These are phyloP conservation scores for Tetrastigma voinierianum DNA, from an alignment of 164 flowering plant species.

Conservation along the genomic window DNA sequence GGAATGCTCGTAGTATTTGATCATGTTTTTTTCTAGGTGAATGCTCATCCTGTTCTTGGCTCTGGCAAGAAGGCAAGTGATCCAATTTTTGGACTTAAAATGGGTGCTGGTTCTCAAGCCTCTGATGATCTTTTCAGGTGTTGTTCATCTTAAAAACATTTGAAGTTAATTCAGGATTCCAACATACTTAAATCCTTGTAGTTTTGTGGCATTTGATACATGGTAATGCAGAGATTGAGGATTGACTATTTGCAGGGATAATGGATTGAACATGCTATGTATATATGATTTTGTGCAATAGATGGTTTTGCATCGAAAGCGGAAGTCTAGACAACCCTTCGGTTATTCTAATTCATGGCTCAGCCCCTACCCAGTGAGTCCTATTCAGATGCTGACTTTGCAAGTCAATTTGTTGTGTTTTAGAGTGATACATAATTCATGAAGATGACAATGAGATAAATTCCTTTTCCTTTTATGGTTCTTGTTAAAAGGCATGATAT, in stretches of 20 bases:
- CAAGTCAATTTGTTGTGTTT: not conserved
- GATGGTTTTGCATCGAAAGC: constrained; percentile 96
- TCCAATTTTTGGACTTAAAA: constrained; percentile 84
- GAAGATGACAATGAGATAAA: no score
- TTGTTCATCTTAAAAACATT: constrained; percentile 3
- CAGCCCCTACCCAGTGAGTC: constrained; percentile 90
- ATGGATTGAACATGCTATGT: constrained; percentile 51
- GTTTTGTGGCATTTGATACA: constrained; percentile 19
- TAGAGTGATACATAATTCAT: no score
- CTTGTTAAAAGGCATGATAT: no score
- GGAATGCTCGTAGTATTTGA: no score
- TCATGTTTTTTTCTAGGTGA: constrained; percentile 41
- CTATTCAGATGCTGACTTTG: not conserved
- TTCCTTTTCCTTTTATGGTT: no score
- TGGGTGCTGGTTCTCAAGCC: constrained; percentile 77
- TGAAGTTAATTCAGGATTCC: constrained; percentile 17
- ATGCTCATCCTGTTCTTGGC: constrained; percentile 71
- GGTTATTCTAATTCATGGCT: constrained; percentile 78
- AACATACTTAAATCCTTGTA: constrained; percentile 8
- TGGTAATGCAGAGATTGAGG: constrained; percentile 36
- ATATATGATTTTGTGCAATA: constrained; percentile 55
- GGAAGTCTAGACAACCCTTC: constrained; percentile 65
- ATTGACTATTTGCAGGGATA: constrained; percentile 52
- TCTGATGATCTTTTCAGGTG: constrained; percentile 80
- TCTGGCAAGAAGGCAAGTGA: constrained; percentile 85